A percentile compares a stretch with the other conserved stretches of the same genome.
These are phyloP conservation scores for Colletotrichum nymphaeae DNA, from an alignment of 2,329 filamentous ascomycete species.

Conservation along the genomic window DNA sequence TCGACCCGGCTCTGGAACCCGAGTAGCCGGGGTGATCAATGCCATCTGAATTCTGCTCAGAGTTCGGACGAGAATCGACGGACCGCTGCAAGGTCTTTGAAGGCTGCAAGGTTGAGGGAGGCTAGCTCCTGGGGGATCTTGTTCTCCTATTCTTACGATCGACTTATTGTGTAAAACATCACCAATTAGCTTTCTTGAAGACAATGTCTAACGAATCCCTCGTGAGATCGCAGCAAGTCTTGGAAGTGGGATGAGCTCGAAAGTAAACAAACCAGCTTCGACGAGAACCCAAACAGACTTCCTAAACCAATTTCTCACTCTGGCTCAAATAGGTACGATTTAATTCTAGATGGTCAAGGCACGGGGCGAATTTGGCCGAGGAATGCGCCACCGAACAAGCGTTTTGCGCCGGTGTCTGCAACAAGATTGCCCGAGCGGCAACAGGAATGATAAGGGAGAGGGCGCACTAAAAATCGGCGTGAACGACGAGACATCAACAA, in stretches of 20 bases:
- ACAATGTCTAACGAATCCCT: neutral
- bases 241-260: neutral
- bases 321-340: slow-evolving; percentile 9
- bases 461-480: neutral
- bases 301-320: slow-evolving; percentile 3
- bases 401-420: slow-evolving; percentile 34
- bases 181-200: neutral
- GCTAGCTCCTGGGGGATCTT: neutral
- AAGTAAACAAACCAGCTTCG: slow-evolving; percentile 22
- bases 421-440: slow-evolving; percentile 35
- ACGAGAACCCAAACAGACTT: slow-evolving; percentile 27
- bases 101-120: neutral
- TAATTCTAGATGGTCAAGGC: slow-evolving; percentile 30
- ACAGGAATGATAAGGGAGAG: slow-evolving; percentile 36
- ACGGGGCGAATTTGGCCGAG: slow-evolving; percentile 30
- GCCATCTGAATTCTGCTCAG: slow-evolving; percentile 11
- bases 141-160: neutral
- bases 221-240: neutral
- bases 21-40: slow-evolving; percentile 25
- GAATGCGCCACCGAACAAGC: slow-evolving; percentile 35
- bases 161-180: neutral
- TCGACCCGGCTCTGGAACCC: slow-evolving; percentile 24
- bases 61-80: slow-evolving; percentile 8
- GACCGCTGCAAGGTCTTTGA: slow-evolving; percentile 3
- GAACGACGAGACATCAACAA: slow-evolving; percentile 34